A percentile compares a stretch with the other conserved stretches of the same genome.
phyloP scores from a whole-genome alignment of 2,329 filamentous ascomycete genomes.

The Botrytis squamosa region DNA sequence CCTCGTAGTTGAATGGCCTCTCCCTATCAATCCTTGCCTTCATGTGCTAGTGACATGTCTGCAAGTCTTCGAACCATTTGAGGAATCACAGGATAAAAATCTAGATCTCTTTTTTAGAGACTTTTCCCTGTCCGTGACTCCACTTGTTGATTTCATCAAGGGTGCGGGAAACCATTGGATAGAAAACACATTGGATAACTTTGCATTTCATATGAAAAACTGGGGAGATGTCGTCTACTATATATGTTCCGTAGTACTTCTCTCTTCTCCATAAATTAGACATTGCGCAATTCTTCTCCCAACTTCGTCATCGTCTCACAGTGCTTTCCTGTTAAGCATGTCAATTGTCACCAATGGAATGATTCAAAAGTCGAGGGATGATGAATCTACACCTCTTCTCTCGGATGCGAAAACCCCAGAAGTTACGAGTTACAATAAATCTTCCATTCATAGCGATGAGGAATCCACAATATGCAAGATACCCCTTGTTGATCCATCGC shows the following conservation, averaged over 20 bases:
- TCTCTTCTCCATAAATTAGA: background rate
- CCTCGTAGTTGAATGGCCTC: background rate
- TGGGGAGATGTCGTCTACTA: background rate
- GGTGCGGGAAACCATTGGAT: background rate
- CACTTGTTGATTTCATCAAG: background rate
- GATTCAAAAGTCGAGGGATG: background rate
- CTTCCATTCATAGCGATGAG: background rate
- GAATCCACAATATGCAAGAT: background rate
- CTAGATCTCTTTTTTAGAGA: too few species aligned
- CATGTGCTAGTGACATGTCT: background rate
- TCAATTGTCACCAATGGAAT: background rate
- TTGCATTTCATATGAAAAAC: background rate
- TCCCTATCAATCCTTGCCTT: background rate
- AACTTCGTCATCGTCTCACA: background rate
- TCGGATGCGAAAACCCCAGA: background rate
- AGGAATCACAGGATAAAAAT: background rate
- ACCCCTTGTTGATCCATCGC: background rate
- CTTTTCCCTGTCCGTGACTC: background rate
- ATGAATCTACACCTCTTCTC: constrained; percentile 4
- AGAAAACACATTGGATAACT: background rate
- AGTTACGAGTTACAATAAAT: background rate
- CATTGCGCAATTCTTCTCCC: background rate
- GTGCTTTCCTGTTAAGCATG: background rate
- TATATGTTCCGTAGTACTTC: background rate
- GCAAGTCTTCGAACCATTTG: background rate